These are phyloP conservation scores for Sporobolomyces phaffii DNA, from an alignment of 768 basidiomycete genomes.

Conservation along the genomic window DNA sequence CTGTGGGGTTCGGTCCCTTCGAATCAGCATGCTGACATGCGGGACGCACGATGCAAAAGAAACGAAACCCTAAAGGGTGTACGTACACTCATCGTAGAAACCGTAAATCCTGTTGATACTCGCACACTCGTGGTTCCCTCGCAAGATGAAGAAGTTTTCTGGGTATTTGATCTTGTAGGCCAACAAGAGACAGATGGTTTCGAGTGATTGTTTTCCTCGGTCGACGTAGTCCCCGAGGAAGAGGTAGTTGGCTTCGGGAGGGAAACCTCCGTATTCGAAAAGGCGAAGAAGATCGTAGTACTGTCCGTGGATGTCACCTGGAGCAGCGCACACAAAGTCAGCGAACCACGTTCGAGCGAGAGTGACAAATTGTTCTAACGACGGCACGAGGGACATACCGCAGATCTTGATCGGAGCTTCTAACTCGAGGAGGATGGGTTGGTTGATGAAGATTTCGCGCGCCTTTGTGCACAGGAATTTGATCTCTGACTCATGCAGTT, in stretches of 20 bases:
- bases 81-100: conserved; percentile 98
- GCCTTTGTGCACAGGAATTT: conserved; percentile 98
- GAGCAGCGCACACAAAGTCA: neutral
- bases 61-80: neutral
- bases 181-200: conserved; percentile 97
- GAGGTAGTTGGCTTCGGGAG: conserved; percentile 99
- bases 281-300: conserved; percentile 97
- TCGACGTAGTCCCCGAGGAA: conserved; percentile 99
- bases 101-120: conserved; percentile 99
- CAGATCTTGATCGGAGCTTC: conserved; percentile 99
- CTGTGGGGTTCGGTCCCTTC: conserved; percentile 49
- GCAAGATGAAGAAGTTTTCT: conserved; percentile 99
- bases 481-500: conserved; percentile 98
- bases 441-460: conserved; percentile 97
- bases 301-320: conserved; percentile 98
- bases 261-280: conserved; percentile 98
- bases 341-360: neutral
- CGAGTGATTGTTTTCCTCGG: conserved; percentile 95
- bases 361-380: too few species aligned
- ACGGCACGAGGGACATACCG: conserved; percentile 64
- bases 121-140: conserved; percentile 98
- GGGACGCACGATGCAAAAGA: too few species aligned
- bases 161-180: conserved; percentile 99
- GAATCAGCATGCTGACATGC: neutral
- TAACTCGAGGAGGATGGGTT: conserved; percentile 93